A percentile compares a stretch with the other conserved stretches of the same genome.
phyloP scores from a whole-genome alignment of 176 grass and related monocot species.

The Lolium perenne region DNA sequence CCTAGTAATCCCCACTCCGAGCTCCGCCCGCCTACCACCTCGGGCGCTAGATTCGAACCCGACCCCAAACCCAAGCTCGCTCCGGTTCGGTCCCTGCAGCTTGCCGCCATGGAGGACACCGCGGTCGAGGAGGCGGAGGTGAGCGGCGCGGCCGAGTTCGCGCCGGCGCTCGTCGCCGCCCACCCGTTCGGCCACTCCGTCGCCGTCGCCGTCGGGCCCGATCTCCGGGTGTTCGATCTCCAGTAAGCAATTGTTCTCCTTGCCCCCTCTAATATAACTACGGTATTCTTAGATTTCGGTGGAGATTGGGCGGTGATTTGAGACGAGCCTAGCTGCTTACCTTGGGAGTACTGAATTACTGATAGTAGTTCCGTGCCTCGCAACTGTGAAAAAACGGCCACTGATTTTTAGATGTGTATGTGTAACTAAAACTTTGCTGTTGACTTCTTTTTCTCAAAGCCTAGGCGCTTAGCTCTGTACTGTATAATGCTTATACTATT shows the following conservation, averaged over 20 bases:
- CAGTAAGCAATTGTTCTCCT: constrained; percentile 44
- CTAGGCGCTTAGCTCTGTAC: neutral
- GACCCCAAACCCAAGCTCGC: neutral
- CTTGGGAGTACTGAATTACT: neutral
- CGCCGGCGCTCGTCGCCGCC: constrained; percentile 71
- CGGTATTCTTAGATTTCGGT: neutral
- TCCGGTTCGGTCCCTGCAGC: neutral
- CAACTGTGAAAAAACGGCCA: neutral
- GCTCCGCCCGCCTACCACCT: neutral
- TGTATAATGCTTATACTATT: neutral
- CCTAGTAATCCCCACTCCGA: constrained; percentile 39
- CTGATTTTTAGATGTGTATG: neutral
- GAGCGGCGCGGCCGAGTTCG: constrained; percentile 61
- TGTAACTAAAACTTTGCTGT: neutral
- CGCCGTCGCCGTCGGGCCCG: constrained; percentile 73
- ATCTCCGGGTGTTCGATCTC: constrained; percentile 86
- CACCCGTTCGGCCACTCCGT: constrained; percentile 69
- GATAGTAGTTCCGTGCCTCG: neutral
- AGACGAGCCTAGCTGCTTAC: constrained; percentile 2
- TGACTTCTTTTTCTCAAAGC: neutral
- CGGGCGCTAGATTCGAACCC: constrained; percentile 55
- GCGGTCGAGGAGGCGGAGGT: constrained; percentile 68
- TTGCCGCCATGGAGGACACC: constrained; percentile 47
- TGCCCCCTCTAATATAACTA: neutral
- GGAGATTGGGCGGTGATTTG: neutral